Conservation (phyloP, 2,329 filamentous ascomycete species). For the Pyrenochaeta sp. region DNA sequence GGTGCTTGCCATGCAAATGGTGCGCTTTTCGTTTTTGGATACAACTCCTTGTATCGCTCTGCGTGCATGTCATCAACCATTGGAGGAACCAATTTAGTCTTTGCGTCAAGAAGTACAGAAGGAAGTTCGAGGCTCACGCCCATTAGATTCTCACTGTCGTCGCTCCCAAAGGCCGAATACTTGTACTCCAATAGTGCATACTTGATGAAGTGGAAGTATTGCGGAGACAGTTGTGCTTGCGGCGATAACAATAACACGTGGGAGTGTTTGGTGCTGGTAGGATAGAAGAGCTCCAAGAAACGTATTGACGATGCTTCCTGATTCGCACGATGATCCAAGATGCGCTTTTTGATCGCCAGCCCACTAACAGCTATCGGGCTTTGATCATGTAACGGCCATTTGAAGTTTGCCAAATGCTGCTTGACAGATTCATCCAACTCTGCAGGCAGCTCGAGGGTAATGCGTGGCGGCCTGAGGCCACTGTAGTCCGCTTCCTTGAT, state of each 20-base stretch:
- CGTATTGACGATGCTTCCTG: constrained; percentile 76
- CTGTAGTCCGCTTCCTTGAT: constrained; percentile 78
- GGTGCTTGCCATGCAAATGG: constrained; percentile 88
- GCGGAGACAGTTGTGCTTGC: constrained; percentile 77
- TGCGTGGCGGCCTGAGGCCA: constrained; percentile 70
- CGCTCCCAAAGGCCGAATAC: constrained; percentile 65
- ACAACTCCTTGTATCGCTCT: constrained; percentile 35
- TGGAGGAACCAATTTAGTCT: constrained; percentile 61
- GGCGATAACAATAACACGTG: constrained; percentile 88
- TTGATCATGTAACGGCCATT: constrained; percentile 67
- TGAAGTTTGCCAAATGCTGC: constrained; percentile 68
- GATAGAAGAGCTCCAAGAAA: constrained; percentile 89
- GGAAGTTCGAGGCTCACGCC: constrained; percentile 84
- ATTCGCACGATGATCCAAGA: constrained; percentile 66
- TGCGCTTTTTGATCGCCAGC: constrained; percentile 76
- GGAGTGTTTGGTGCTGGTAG: constrained; percentile 66
- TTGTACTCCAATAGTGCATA: constrained; percentile 79
- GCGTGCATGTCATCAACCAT: constrained; percentile 46
- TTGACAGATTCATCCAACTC: constrained; percentile 71
- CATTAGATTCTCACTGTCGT: constrained; percentile 66
- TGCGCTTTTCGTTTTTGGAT: constrained; percentile 47
- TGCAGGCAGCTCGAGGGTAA: constrained; percentile 84
- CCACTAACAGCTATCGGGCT: constrained; percentile 45
- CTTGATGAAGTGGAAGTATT: constrained; percentile 87
- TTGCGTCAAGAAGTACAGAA: constrained; percentile 67